Base-by-base conservation (phyloP, 495 filamentous ascomycete species). In the Neurospora sp. region DNA sequence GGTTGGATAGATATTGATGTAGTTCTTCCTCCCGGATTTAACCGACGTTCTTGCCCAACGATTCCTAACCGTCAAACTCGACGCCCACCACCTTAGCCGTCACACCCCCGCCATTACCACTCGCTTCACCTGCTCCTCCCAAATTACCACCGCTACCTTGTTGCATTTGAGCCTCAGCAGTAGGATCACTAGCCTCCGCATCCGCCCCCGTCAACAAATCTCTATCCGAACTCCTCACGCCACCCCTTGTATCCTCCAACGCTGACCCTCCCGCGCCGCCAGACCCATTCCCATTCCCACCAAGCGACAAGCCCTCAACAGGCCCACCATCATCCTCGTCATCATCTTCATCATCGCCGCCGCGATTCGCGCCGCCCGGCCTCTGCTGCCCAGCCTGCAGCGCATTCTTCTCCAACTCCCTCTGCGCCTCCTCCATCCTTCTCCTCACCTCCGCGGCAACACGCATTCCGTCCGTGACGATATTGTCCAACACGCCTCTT, bases 391-490 rank as follows among this genome's bases (percentile, higher is more conserved):
- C 84, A 6, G 85, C 31, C 35, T 5, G 83, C 40, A 90, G 77
- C 4, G 90, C 92, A 74, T 92, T 94, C 82, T 90, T 90, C 79
- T 96, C 94, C 69, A 97, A 83, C 74, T 96, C 93, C 73, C 85
- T 87, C 80, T 96, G 93, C 42, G 93, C 94, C 77, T 98, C 96
- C 77, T 99, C 96, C 91, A 98, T 96, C 20, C 94, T 84, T 74
- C 94, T 88, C 75, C 91, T 87, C 41, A 98, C 94, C 83, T 99
- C 96, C 8, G 89, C 91, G 0, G 96, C 96, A 70, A 98, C 94
- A 42, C 94, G 89, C 89, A 98, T 97, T 38, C 96, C 96, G 78
- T 99, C 96, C 5, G 92, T 94, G 74, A 98, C 96, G 74, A 99
- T 98, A 77, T 97, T 97, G 81, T 99, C 96, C 12, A 99, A 83